Evolutionary conservation across 371 early-diverging fungal genomes (phyloP).

Genomic region (Mortierella sp.): DNA sequence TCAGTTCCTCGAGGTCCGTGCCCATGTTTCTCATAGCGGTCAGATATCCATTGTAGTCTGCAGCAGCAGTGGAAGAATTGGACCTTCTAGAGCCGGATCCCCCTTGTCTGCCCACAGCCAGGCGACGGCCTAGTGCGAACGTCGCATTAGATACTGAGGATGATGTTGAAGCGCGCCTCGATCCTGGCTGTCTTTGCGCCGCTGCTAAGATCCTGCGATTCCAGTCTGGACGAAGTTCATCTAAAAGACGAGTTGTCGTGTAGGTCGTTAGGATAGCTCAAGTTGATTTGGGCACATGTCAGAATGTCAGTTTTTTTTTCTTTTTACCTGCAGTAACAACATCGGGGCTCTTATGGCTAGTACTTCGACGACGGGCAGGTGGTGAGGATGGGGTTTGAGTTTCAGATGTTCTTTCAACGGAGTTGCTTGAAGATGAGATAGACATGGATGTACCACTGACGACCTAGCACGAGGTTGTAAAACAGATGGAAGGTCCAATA

Average conservation of each 20-base stretch:
- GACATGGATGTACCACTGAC: constrained; percentile 44
- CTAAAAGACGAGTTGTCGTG: constrained; percentile 52
- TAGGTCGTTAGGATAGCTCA: neutral
- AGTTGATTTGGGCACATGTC: neutral
- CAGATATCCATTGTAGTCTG: constrained; percentile 71
- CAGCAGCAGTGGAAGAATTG: constrained; percentile 38
- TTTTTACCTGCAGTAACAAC: constrained; percentile 82
- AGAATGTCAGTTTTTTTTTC: neutral
- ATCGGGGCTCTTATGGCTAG: constrained; percentile 69
- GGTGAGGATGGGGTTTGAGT: constrained; percentile 21
- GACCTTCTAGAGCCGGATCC: constrained; percentile 37
- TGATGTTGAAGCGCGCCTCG: constrained; percentile 59
- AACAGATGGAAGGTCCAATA: neutral
- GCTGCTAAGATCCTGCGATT: constrained; percentile 57
- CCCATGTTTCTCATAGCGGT: constrained; percentile 79
- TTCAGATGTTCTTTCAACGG: constrained; percentile 22
- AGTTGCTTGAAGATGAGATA: constrained; percentile 38
- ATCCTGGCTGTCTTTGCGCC: constrained; percentile 56
- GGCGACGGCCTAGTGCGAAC: constrained; percentile 60
- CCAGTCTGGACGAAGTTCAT: constrained; percentile 86
- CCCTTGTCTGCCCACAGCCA: constrained; percentile 38
- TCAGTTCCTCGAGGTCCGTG: constrained; percentile 89
- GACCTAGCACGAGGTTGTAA: neutral
- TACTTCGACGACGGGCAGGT: constrained; percentile 65
- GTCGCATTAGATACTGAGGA: constrained; percentile 58